Percentiles rank a stretch among this genome's conserved stretches.
Evolutionary conservation across 495 filamentous ascomycete species (phyloP).

Genomic region (Bacidia gigantensis): DNA sequence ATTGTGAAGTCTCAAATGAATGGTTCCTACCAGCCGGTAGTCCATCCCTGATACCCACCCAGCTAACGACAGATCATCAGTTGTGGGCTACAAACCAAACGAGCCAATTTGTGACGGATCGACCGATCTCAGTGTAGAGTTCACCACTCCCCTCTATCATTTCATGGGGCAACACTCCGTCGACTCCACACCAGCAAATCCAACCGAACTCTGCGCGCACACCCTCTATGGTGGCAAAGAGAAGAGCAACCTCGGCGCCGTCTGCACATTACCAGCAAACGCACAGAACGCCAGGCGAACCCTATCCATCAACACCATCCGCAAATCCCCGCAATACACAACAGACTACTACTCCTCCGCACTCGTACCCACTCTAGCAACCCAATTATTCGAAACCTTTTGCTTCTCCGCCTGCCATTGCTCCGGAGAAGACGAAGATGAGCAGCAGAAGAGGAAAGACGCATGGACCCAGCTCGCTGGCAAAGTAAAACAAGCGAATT

Average conservation of each 20-base stretch:
- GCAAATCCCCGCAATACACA: slow-evolving; percentile 1
- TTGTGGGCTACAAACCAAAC: not conserved
- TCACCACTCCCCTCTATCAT: not conserved
- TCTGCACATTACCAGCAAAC: not conserved
- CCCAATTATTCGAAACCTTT: not conserved
- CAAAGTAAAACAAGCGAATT: not conserved
- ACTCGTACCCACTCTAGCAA: not conserved
- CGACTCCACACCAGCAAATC: not conserved
- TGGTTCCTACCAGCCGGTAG: not conserved
- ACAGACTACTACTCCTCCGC: not conserved
- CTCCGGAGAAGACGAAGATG: not conserved
- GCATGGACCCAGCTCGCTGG: not conserved
- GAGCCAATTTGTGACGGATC: not conserved
- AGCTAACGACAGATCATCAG: no score
- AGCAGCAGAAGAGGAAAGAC: not conserved
- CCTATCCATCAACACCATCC: not conserved
- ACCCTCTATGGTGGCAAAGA: slow-evolving; percentile 1
- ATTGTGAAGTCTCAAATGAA: not conserved
- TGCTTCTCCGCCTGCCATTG: slow-evolving; percentile 1
- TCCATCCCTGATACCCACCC: no score
- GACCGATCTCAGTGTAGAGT: not conserved
- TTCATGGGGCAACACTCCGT: not conserved
- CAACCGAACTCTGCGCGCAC: not conserved
- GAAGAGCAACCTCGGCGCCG: not conserved
- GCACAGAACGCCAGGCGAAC: not conserved